Percentiles rank a stretch among this genome's conserved stretches.
phyloP scores from a whole-genome alignment of 441 rosid species.

The Aquilaria agallochum region DNA sequence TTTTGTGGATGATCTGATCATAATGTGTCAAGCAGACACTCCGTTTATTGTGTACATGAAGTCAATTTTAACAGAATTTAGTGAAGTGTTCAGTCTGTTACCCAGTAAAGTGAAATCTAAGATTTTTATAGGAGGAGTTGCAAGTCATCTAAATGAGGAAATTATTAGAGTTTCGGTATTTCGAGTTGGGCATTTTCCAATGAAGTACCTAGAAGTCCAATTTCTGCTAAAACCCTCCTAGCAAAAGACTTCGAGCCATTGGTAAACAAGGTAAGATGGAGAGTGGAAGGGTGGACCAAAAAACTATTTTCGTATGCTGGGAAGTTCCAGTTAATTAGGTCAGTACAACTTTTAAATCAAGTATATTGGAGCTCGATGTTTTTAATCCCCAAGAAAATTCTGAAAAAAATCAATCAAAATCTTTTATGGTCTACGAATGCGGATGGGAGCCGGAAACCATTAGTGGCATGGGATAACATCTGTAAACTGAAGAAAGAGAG shows the following conservation, averaged over 20 bases:
- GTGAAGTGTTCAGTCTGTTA: background rate
- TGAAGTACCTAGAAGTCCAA: background rate
- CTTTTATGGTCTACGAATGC: too few species aligned
- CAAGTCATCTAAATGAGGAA: background rate
- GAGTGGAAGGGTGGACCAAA: background rate
- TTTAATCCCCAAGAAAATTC: too few species aligned
- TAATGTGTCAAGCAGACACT: background rate
- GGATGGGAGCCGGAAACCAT: too few species aligned
- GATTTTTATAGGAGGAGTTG: background rate
- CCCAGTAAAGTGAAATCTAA: background rate
- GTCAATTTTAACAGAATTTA: background rate
- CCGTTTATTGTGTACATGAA: too few species aligned
- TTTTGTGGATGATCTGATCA: background rate
- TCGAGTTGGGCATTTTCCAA: background rate
- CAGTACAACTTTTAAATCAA: background rate
- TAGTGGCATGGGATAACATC: too few species aligned
- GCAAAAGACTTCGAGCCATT: too few species aligned
- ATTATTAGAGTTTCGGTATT: background rate
- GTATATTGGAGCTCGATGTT: background rate
- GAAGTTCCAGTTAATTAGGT: background rate
- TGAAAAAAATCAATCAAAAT: too few species aligned
- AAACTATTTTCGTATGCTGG: background rate
- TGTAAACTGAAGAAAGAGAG: too few species aligned
- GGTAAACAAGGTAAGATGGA: too few species aligned
- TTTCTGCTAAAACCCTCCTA: background rate